Percentiles rank a stretch among this genome's conserved stretches.
These are phyloP conservation scores for Huntiella abstrusa DNA, from an alignment of 2,329 filamentous ascomycete genomes.

Conservation along the genomic window DNA sequence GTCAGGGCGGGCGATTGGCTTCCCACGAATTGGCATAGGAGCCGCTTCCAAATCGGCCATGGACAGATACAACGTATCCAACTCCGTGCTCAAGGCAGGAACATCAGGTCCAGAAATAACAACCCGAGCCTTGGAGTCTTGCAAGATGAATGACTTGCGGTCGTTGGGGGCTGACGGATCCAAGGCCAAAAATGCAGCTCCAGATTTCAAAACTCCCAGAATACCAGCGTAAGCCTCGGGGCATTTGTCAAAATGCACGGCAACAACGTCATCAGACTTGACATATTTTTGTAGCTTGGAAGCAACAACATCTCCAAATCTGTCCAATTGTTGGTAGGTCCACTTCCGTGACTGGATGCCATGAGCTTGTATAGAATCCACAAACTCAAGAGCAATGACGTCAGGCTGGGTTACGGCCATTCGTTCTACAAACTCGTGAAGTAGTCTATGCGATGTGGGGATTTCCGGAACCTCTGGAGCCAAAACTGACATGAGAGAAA, in stretches of 20 bases:
- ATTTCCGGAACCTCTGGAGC: conserved; percentile 41
- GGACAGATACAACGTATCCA: conserved; percentile 19
- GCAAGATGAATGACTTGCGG: conserved; percentile 58
- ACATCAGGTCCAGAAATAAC: conserved; percentile 34
- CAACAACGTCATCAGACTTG: conserved; percentile 42
- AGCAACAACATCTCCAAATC: conserved; percentile 53
- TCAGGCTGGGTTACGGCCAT: conserved; percentile 37
- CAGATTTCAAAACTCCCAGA: conserved; percentile 63
- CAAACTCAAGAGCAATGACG: conserved; percentile 57
- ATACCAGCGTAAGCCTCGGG: conserved; percentile 71
- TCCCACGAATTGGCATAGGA: neutral
- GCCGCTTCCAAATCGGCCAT: conserved; percentile 16
- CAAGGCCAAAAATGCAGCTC: conserved; percentile 63
- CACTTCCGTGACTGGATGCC: conserved; percentile 25
- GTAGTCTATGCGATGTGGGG: conserved; percentile 34
- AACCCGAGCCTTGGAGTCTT: conserved; percentile 48
- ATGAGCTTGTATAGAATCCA: conserved; percentile 30
- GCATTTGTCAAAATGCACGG: conserved; percentile 68
- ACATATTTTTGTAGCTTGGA: conserved; percentile 37
- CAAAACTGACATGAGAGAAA: conserved; percentile 41
- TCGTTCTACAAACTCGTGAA: conserved; percentile 64
- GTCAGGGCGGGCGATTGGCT: conserved; percentile 16
- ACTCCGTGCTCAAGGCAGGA: neutral
- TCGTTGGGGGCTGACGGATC: conserved; percentile 54
- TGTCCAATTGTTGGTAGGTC: conserved; percentile 57